Evolutionary conservation across 2,329 filamentous ascomycete species (phyloP), one percentile per base, ranked within the genome.

Genomic region (Sporothrix inflata): DNA sequence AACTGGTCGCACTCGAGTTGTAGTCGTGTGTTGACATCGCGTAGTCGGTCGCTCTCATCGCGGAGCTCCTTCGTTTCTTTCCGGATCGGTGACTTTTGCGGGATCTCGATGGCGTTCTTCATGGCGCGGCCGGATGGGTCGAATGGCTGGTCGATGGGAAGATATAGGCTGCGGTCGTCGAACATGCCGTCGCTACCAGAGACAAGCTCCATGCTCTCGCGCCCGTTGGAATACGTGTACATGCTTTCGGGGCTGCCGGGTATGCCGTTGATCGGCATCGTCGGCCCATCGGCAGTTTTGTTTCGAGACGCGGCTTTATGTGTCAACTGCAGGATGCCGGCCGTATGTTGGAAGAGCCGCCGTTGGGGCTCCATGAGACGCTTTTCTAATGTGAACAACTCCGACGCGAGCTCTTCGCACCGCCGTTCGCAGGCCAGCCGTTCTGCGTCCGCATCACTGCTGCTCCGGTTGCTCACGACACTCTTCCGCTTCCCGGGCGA

Each of bases 291-390:
- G 8, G 51, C 70, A 83, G 83, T 75, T 77, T 73, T 72, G 40
- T 74, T 69, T 40, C 71, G 70, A 72, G 86, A 85, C n/a, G 91
- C 85, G 0, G 88, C 89, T 77, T 91, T 92, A 81, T 98, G 94
- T 9, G 94, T 97, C 80, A 97, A 88, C 79, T 97, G 94, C 70
- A 99, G 84, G 51, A 99, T 93, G 60, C 93, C 95, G 16, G 96
- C 94, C 0, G 95, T 98, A 80, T 99, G 96, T 80, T 95, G 90
- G 68, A 98, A 84, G 60, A 99, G 83, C 74, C 90, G 89, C 77
- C 88, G 88, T 77, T 97, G 92, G 9, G 93, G 88, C 73, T 91
- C 87, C 83, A 94, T 90, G 73, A 91, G 84, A 75, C 92, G 85
- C 80, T 92, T 92, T 81, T 98, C 93, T 71, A 97, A 84, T 73